Base-by-base conservation (phyloP, 176 grass and related monocot species). In the Oryza nivara region DNA sequence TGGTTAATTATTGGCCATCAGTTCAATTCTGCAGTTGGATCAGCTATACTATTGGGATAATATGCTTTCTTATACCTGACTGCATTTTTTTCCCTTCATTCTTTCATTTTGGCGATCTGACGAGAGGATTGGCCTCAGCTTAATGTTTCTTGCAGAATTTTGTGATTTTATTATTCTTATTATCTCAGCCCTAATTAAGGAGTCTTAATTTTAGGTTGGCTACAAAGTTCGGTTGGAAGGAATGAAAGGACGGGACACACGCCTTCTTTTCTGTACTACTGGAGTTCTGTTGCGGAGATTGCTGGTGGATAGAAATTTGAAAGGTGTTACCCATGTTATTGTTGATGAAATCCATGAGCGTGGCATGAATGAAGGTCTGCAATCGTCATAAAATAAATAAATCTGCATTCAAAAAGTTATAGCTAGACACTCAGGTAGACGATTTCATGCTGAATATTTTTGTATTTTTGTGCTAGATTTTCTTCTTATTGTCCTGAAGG, bases 311-410 rank as follows among this genome's bases (percentile, higher is more conserved):
- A 85, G 91, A 87, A 94, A 73, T 67, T 86, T 99, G 88, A 96
- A 94, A 88, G 96, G 96, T 82, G 91, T 96, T 82, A 99, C 88
- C 40, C 93, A 99, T 89, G 96, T 99, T 89, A 81, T 99, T 78
- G 96, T 96, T 34, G 96, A 99, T 92, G 96, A 99, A 87, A 99
- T 99, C 77, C 96, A 99, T 92, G 96, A 99, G 83, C 93, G 93
- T 52, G 96, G 96, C 83, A 99, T 99, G 93, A 99, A 99, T 81
- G 96, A 99, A 94, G 96, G 96, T 99, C n/a, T 78, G 64, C 78
- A 65, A 80, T 80, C 11, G 4, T 83, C 70, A 34, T 13, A 60
- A 19, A 70, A 40, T 44, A 34, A 79, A 38, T 83, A n/a, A 86
- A 49, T 1, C 30, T 3, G 2, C 44, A 81, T 19, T 49, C 17